Evolutionary conservation across 148 eudicot genomes (phyloP), one percentile per base, ranked within the genome.

Genomic region (Rhododendron henanense): DNA sequence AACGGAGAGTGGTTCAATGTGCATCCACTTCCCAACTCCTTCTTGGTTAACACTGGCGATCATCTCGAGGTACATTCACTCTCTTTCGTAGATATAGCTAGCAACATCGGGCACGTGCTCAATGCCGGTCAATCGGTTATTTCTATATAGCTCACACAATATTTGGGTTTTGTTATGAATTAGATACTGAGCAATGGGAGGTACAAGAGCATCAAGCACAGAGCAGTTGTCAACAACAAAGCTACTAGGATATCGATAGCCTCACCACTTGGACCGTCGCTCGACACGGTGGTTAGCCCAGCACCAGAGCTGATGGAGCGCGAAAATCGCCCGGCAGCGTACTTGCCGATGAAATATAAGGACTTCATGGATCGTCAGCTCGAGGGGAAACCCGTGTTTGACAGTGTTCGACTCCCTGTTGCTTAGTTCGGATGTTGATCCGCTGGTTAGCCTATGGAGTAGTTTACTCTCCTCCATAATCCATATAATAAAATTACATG

Each of bases 131-230:
- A 8, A 18, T 55, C 6, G 6, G 21, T 55, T 11, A 50, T 4
- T 55, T 67, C 23, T n/a, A 65, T 25, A 10, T 9, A 65, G 33
- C 75, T 69, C 37, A 69, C 31, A 28, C 75, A 55, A 2, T 69
- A 14, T 39, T 39, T 31, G 6, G 31, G 1, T 69, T 69, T 3
- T 3, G 16, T 69, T 69, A n/a, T n/a, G 4, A 25, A 28, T 69
- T 37, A 90, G 91, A 84, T 88, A 81, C 84, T 91, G 19, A 91
- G 90, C 90, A 91, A 91, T 28, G 93, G 91, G 31, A 89, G 57
- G 69, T 91, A 88, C 85, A 89, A 78, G 79, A 89, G 93, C 25
- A 81, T 85, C 14, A 16, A 79, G 47, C 93, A 91, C 23, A 82
- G 91, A 85, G 93, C 89, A 44, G 80, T 81, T 39, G 87, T 91